Conservation (phyloP, 1,139 yeast genomes). For the Zygotorulaspora mrakii region DNA sequence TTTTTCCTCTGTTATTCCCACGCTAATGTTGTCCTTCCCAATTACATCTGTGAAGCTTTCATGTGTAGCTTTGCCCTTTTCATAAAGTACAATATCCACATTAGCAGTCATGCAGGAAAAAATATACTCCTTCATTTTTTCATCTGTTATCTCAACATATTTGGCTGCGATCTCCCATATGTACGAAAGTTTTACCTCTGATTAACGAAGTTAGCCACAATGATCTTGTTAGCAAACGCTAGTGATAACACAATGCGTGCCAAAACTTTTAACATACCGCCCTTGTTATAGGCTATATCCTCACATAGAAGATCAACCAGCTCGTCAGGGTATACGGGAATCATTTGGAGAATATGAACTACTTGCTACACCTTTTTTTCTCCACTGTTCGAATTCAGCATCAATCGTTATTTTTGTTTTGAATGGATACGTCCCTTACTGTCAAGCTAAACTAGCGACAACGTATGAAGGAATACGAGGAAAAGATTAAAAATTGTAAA, state of each 20-base stretch:
- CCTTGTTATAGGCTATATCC: conserved; percentile 34
- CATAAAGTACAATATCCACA: conserved; percentile 15
- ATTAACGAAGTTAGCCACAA: conserved; percentile 12
- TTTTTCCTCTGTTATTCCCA: conserved; percentile 40
- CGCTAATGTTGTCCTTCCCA: conserved; percentile 17
- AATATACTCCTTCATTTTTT: conserved; percentile 22
- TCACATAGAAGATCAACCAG: conserved; percentile 26
- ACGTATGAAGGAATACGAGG: too few relatives aligned
- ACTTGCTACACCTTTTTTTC: too few relatives aligned
- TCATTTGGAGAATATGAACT: too few relatives aligned
- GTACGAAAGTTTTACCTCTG: conserved; percentile 18
- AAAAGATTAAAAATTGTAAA: too few relatives aligned
- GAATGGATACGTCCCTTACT: too few relatives aligned
- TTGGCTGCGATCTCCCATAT: conserved; percentile 26
- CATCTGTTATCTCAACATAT: conserved; percentile 20
- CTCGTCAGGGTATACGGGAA: conserved; percentile 31
- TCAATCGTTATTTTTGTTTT: conserved; percentile 1
- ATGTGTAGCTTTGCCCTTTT: conserved; percentile 8
- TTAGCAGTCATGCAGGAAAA: conserved; percentile 21
- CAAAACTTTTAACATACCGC: conserved; percentile 21
- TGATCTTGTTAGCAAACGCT: too few relatives aligned
- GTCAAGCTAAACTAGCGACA: too few relatives aligned
- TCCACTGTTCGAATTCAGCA: too few relatives aligned
- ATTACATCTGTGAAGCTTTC: conserved; percentile 10
- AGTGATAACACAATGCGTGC: too few relatives aligned